Evolutionary conservation across 768 basidiomycete genomes (phyloP).

Genomic region (Leccinum arenicola): DNA sequence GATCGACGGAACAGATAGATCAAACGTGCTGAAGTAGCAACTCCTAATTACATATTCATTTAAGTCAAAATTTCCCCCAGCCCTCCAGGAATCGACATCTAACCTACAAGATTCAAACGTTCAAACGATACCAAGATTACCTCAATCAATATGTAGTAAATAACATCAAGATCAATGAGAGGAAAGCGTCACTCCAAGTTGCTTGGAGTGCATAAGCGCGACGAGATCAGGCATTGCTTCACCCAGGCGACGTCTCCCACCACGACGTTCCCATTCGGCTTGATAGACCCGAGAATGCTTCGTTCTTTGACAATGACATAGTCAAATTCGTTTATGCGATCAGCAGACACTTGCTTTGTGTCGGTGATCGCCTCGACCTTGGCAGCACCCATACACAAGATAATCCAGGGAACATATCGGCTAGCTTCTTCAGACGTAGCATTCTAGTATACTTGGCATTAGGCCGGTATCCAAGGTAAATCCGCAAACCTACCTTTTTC

Average conservation of each 20-base stretch:
- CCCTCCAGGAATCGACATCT: background rate
- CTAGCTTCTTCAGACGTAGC: constrained; percentile 33
- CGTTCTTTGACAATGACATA: constrained; percentile 61
- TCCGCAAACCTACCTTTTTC: constrained; percentile 19
- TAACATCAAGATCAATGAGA: background rate
- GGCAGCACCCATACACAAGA: constrained; percentile 75
- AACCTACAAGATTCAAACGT: background rate
- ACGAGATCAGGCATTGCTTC: constrained; percentile 72
- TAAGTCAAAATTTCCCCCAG: background rate
- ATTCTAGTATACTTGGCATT: constrained; percentile 18
- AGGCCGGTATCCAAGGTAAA: background rate
- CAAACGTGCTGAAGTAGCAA: background rate
- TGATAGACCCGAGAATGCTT: constrained; percentile 25
- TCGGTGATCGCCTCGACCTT: constrained; percentile 64
- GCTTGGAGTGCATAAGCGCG: constrained; percentile 41
- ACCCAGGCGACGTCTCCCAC: constrained; percentile 66
- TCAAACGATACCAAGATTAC: background rate
- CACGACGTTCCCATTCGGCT: constrained; percentile 27
- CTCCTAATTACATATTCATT: background rate
- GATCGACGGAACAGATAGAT: background rate
- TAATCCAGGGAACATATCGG: constrained; percentile 57
- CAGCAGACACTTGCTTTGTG: constrained; percentile 28
- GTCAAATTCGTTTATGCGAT: constrained; percentile 42
- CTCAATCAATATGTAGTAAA: constrained; percentile 4
- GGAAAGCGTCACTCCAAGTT: constrained; percentile 8